Evolutionary conservation across 2,329 filamentous ascomycete genomes (phyloP).

Genomic region (Daldinia sp.): DNA sequence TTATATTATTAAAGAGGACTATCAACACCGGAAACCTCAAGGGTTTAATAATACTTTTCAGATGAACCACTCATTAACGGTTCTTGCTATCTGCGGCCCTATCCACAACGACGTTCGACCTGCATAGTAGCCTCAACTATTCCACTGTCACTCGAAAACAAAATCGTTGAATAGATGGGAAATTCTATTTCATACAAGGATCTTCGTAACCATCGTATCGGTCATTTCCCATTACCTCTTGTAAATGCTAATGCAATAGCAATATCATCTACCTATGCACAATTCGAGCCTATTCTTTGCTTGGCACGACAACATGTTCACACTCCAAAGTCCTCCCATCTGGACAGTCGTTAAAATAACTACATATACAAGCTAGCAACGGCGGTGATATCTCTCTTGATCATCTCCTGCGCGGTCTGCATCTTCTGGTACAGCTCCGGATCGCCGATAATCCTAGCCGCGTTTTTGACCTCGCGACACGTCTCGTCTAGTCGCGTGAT

Average conservation of each 20-base stretch:
- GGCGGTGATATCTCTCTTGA: conserved; percentile 94
- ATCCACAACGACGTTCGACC: neutral
- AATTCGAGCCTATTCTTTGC: neutral
- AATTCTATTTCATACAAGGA: neutral
- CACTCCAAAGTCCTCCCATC: neutral
- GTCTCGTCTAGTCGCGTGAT: conserved; percentile 96
- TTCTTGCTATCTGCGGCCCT: neutral
- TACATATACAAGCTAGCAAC: conserved; percentile 90
- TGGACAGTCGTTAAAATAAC: neutral
- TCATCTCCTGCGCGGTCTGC: conserved; percentile 96
- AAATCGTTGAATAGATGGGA: neutral
- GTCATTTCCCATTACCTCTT: neutral
- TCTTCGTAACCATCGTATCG: neutral
- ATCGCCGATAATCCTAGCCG: conserved; percentile 93
- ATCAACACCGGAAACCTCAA: neutral
- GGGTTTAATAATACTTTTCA: too few relatives aligned
- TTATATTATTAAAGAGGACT: too few relatives aligned
- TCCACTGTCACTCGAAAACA: neutral
- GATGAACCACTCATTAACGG: too few relatives aligned
- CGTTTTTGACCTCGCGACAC: conserved; percentile 97
- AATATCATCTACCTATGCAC: neutral
- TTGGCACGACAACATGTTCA: neutral
- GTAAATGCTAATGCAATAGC: neutral
- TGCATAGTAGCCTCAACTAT: neutral
- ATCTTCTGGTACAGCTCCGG: conserved; percentile 95